These are phyloP conservation scores for Cutaneotrichosporon dermatis DNA, from an alignment of 1,284 basidiomycete species.

Conservation along the genomic window DNA sequence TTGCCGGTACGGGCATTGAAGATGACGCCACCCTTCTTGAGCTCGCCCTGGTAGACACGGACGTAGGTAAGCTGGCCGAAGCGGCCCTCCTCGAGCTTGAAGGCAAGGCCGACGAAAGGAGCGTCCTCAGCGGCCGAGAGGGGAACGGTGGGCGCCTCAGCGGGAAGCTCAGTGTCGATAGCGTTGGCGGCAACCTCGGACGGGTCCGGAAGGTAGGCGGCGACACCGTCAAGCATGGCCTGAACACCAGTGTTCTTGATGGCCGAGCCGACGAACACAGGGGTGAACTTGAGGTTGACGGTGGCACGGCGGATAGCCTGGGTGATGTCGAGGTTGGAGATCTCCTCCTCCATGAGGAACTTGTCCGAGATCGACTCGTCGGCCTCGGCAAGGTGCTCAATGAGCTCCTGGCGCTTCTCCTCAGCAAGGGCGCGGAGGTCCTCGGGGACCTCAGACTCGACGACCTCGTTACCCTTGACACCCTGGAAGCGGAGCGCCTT, in stretches of 20 bases:
- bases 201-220: slow-evolving; percentile 88
- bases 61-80: slow-evolving; percentile 99
- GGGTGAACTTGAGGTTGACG: slow-evolving; percentile 82
- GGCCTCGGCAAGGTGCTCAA: slow-evolving; percentile 93
- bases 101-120: slow-evolving; percentile 89
- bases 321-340: slow-evolving; percentile 69
- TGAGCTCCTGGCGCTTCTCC: slow-evolving; percentile 80
- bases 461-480: slow-evolving; percentile 80
- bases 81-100: slow-evolving; percentile 97
- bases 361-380: slow-evolving; percentile 92
- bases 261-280: slow-evolving; percentile 95
- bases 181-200: slow-evolving; percentile 75
- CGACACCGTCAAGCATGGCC: slow-evolving; percentile 88
- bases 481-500: slow-evolving; percentile 94
- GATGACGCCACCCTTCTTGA: slow-evolving; percentile 80
- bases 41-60: slow-evolving; percentile 93
- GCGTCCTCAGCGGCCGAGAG: slow-evolving; percentile 76
- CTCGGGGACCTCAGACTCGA: slow-evolving; percentile 82
- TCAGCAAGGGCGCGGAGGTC: slow-evolving; percentile 67
- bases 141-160: slow-evolving; percentile 63
- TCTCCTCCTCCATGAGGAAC: slow-evolving; percentile 77
- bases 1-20: slow-evolving; percentile 94
- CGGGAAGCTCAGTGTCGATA: slow-evolving; percentile 71
- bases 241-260: slow-evolving; percentile 98
- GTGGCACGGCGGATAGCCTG: slow-evolving; percentile 86